Evolutionary conservation across 371 early-diverging fungal species (phyloP), one percentile per base, ranked within the genome.

Genomic region (Blakeslea trispora): DNA sequence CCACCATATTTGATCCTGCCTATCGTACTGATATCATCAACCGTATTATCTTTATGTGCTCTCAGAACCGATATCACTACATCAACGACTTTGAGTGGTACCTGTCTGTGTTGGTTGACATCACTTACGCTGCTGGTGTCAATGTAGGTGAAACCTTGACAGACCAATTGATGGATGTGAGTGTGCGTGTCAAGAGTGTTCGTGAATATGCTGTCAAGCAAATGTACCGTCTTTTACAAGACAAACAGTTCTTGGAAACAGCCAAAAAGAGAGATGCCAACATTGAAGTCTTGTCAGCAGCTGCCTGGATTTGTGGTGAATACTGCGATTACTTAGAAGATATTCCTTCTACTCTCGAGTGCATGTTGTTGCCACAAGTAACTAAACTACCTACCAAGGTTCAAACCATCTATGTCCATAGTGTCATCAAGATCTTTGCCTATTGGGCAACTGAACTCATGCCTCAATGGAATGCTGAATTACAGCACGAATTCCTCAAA

Each of bases 41-140:
- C 50, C 84, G 89, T 10, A 92, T 97, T 39, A 53, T 96, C 3
- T 71, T 68, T 41, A 89, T 96, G 66, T 94, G 96, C 65, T 86
- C 90, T 17, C 85, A 86, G 42, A 84, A 91, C 62, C 88, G 89
- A 14, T 98, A 95, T 50, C 84, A 81, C 18, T 83, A 92, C 59
- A 72, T 96, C 18, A 71, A 85, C n/a, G 90, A 94, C 65, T 95
- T 96, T 79, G 96, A 96, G 64, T 98, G 98, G 98, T 96, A 96
- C 66, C 81, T 96, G 21, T 80, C 85, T 3, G 83, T 89, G 0
- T 77, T 97, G 24, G 83, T 89, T 2, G 90, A 89, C 48, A 75
- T 97, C 17, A 85, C 88, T 0, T 82, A 88, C 37, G 74, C 88
- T 3, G 75, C 90, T 10, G 91, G 87, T 35, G 89, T 91, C 0